Percentiles rank a stretch among this genome's conserved stretches.
phyloP scores from a whole-genome alignment of 371 early-diverging fungal species.

The Circinella minor region DNA sequence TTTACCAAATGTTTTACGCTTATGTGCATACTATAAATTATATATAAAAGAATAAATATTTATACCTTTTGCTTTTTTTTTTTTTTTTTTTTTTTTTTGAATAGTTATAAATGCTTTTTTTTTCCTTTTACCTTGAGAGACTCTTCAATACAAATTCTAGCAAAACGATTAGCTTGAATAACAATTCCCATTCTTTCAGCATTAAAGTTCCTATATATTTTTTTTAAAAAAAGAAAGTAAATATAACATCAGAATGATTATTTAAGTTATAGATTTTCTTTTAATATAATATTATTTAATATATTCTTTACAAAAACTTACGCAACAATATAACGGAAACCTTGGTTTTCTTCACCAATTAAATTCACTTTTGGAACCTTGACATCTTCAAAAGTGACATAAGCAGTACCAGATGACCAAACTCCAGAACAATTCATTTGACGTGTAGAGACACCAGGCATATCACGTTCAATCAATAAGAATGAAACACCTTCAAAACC shows the following conservation, averaged over 20 bases:
- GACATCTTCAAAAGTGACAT: slow-evolving; percentile 85
- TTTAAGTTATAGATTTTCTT: too few species aligned
- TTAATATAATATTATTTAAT: too few species aligned
- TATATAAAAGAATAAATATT: too few species aligned
- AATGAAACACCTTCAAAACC: slow-evolving; percentile 88
- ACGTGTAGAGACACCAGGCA: slow-evolving; percentile 84
- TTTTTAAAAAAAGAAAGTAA: too few species aligned
- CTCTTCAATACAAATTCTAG: slow-evolving; percentile 89
- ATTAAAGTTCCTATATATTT: slow-evolving; percentile 64
- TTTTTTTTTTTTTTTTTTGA: too few species aligned
- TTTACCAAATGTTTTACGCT: slow-evolving; percentile 89
- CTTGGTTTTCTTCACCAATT: slow-evolving; percentile 87
- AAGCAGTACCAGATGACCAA: slow-evolving; percentile 82
- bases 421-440: slow-evolving; percentile 78
- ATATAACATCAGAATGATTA: too few species aligned
- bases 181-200: slow-evolving; percentile 81
- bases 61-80: too few species aligned
- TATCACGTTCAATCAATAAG: slow-evolving; percentile 76
- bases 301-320: slow-evolving; percentile 12
- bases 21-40: slow-evolving; percentile 72
- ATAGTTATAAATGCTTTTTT: too few species aligned
- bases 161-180: slow-evolving; percentile 85
- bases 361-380: slow-evolving; percentile 83
- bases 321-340: slow-evolving; percentile 82
- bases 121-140: slow-evolving; percentile 59